These are phyloP conservation scores for Scheffersomyces coipomensis DNA, from an alignment of 805 yeast species.

Conservation along the genomic window DNA sequence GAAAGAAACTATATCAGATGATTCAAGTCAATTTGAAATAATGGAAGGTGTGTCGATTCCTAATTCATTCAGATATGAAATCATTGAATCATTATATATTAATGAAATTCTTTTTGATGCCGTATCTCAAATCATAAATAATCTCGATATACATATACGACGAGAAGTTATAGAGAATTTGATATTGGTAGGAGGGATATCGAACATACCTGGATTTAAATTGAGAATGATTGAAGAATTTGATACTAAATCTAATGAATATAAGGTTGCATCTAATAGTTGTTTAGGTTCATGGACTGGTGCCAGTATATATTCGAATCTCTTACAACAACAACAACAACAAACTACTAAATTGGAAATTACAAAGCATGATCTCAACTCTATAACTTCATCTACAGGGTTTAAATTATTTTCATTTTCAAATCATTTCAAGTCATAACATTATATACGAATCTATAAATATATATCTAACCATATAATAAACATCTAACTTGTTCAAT, in stretches of 20 bases:
- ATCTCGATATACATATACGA: constrained; percentile 18
- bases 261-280: constrained; percentile 5
- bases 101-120: constrained; percentile 4
- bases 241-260: not conserved
- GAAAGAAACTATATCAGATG: not conserved
- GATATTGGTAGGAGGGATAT: constrained; percentile 22
- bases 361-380: not conserved
- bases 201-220: constrained; percentile 23
- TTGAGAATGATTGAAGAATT: constrained; percentile 9
- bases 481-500: not conserved
- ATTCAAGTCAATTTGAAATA: constrained; percentile 8
- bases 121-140: constrained; percentile 6
- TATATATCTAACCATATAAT: not conserved
- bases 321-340: too few relatives aligned
- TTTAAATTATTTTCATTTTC: not conserved
- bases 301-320: constrained; percentile 28
- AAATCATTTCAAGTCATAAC: too few relatives aligned
- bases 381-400: not conserved
- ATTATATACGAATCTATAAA: too few relatives aligned
- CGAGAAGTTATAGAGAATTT: constrained; percentile 15
- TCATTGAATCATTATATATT: constrained; percentile 10
- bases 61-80: constrained; percentile 9
- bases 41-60: constrained; percentile 11
- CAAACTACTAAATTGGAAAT: not conserved
- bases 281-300: constrained; percentile 32